Percentiles rank a stretch among this genome's conserved stretches.
Evolutionary conservation across 768 basidiomycete species (phyloP).

Genomic region (Phallus indusiatus): DNA sequence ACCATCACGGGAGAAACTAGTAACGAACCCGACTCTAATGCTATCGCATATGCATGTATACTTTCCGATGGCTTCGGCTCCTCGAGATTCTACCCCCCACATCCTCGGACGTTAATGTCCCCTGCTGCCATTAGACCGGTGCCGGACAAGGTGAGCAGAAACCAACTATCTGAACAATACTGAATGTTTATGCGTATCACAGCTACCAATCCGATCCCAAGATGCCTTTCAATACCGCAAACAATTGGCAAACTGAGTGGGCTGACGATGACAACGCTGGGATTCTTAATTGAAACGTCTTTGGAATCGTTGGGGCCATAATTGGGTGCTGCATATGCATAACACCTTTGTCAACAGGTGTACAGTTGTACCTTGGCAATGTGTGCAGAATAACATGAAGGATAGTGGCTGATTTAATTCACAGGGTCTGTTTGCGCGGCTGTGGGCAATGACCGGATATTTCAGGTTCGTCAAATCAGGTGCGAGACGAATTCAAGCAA

Average conservation of each 20-base stretch:
- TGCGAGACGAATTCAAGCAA: neutral
- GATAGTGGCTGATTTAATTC: constrained; percentile 1
- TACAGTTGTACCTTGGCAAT: constrained; percentile 10
- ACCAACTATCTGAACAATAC: neutral
- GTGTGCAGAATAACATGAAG: constrained; percentile 1
- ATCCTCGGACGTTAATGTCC: neutral
- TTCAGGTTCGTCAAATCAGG: too few species aligned
- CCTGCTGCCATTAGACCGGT: constrained; percentile 9
- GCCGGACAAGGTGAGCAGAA: constrained; percentile 3
- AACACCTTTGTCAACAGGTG: neutral
- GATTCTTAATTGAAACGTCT: neutral
- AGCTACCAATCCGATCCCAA: constrained; percentile 2
- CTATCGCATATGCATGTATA: constrained; percentile 8
- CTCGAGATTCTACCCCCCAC: constrained; percentile 5
- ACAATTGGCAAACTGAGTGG: constrained; percentile 8
- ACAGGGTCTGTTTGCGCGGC: too few species aligned
- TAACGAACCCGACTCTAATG: constrained; percentile 9
- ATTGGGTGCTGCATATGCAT: constrained; percentile 1
- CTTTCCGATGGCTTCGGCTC: neutral
- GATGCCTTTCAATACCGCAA: too few species aligned
- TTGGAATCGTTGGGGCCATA: neutral
- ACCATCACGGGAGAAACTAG: constrained; percentile 6
- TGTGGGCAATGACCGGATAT: too few species aligned
- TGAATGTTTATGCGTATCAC: constrained; percentile 7
- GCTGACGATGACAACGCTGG: constrained; percentile 4